Percentiles rank a stretch among this genome's conserved stretches.
These are phyloP conservation scores for Chloris gayana DNA, from an alignment of 176 grass and related monocot genomes.

Conservation along the genomic window DNA sequence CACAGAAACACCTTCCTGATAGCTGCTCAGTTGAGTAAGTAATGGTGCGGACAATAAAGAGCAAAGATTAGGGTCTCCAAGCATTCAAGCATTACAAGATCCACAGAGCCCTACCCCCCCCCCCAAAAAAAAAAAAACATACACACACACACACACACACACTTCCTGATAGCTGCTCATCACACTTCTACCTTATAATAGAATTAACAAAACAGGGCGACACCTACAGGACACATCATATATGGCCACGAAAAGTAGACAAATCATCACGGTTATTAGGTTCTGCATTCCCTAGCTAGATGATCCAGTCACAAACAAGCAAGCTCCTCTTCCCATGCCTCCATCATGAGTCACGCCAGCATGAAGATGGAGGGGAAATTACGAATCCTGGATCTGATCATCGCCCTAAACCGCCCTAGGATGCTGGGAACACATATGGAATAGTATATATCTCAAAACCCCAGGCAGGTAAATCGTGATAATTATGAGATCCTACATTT, in stretches of 20 bases:
- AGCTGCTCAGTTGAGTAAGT: no score
- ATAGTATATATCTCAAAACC: no score
- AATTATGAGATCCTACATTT: not conserved
- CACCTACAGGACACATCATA: not conserved
- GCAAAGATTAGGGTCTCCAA: no score
- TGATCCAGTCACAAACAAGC: not conserved
- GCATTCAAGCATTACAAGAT: no score
- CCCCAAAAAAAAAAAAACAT: no score
- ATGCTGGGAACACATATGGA: not conserved
- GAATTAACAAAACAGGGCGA: not conserved
- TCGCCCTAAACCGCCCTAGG: not conserved
- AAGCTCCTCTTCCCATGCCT: not conserved
- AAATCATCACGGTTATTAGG: not conserved
- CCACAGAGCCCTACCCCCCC: no score
- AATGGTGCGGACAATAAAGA: no score
- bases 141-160: not conserved
- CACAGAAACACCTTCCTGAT: conserved; percentile 1
- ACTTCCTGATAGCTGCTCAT: not conserved
- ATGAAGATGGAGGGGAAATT: not conserved
- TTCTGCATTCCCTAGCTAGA: not conserved
- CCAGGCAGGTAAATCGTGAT: not conserved
- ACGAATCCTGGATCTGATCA: not conserved
- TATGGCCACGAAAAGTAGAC: not conserved
- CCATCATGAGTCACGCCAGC: not conserved
- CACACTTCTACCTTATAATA: not conserved